A percentile compares a stretch with the other conserved stretches of the same genome.
phyloP scores from a whole-genome alignment of 352 stramenopile species.

The Phytopythium ostracodes region DNA sequence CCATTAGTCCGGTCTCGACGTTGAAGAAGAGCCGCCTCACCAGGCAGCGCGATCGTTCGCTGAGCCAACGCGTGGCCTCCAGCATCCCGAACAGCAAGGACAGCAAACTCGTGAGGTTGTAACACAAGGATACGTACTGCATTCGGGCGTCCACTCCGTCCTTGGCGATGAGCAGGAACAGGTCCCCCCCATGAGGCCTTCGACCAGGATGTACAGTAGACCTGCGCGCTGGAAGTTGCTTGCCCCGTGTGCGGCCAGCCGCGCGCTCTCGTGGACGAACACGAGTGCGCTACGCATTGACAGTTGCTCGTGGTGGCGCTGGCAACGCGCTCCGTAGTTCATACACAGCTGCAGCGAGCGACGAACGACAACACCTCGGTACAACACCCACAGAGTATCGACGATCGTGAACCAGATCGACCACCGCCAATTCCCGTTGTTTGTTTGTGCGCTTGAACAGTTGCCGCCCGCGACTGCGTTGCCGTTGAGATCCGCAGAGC shows the following conservation, averaged over 20 bases:
- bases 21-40: conserved; percentile 29
- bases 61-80: conserved; percentile 23
- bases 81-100: conserved; percentile 34
- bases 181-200: conserved; percentile 28
- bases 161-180: conserved; percentile 30
- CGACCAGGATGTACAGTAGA: conserved; percentile 25
- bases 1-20: conserved; percentile 27
- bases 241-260: conserved; percentile 20
- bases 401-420: conserved; percentile 25
- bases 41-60: conserved; percentile 11
- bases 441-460: background rate
- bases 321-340: conserved; percentile 20
- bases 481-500: conserved; percentile 26
- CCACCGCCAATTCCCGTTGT: background rate
- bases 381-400: conserved; percentile 18
- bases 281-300: conserved; percentile 23
- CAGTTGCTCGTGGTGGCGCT: conserved; percentile 15
- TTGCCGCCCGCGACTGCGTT: conserved; percentile 10
- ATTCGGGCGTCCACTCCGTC: conserved; percentile 16
- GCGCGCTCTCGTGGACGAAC: conserved; percentile 27
- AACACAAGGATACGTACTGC: conserved; percentile 34
- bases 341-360: conserved; percentile 27
- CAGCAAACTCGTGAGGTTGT: conserved; percentile 29
- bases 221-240: conserved; percentile 22
- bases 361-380: conserved; percentile 18